Base-by-base conservation (phyloP, 768 basidiomycete genomes). In the Mycena olivaceomarginata region DNA sequence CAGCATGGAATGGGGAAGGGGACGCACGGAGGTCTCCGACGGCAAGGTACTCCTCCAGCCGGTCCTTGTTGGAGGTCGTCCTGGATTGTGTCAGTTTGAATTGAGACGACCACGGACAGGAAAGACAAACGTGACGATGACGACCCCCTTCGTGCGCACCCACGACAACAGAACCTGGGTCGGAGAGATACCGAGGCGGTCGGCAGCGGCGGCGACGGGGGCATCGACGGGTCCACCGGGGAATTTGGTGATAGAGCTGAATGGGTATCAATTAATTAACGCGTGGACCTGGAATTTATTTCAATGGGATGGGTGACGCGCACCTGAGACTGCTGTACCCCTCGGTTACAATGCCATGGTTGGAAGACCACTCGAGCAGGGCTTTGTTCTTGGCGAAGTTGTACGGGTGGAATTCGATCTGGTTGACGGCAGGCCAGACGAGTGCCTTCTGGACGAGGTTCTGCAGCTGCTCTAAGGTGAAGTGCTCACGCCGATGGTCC, bases 401-500 rank as follows among this genome's bases (percentile, higher is more conserved):
- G 82, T 92, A 92, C 6, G 91, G 90, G 78, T 90, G 88, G 69
- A 92, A 83, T 25, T 80, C 77, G 46, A 91, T 89, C 87, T 91
- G 77, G 60, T 75, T 76, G 56, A 78, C 77, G 6, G 74, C 88
- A 0, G 90, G 88, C 69, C 83, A 84, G 74, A 87, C 83, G 72
- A 83, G 89, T 84, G 82, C 60, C 83, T 76, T 76, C 83, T 88
- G 39, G 86, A 86, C 43, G 86, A 89, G 76, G 88, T 77, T 74
- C 90, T 89, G 79, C 86, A 82, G 76, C 89, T 79, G 62, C 86
- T 67, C 43, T 0, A 79, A 59, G 51, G 70, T 43, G 72, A 78
- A 80, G 53, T 94, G 89, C 90, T 91, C 39, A 94, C 87, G 62
- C 93, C 93, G 59, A 94, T 93, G 77, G 91, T 89, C 81, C 87